These are phyloP conservation scores for Penicillium sp. DNA, from an alignment of 2,329 filamentous ascomycete species.

Conservation along the genomic window DNA sequence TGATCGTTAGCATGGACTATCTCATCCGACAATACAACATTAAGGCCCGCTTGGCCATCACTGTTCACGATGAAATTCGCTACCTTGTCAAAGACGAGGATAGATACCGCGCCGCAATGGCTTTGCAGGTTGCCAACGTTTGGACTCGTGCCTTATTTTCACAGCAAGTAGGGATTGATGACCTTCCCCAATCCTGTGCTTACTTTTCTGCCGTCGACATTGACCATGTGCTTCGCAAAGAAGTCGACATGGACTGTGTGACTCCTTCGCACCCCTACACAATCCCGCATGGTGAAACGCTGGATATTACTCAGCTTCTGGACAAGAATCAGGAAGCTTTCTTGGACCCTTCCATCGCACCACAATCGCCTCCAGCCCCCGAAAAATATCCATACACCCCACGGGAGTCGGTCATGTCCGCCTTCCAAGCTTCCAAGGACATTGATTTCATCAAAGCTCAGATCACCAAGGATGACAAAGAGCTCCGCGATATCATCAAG, in stretches of 20 bases:
- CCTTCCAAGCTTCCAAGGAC: slow-evolving; percentile 49
- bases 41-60: slow-evolving; percentile 75
- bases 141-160: slow-evolving; percentile 98
- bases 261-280: slow-evolving; percentile 73
- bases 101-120: slow-evolving; percentile 82
- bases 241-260: slow-evolving; percentile 95
- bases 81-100: slow-evolving; percentile 81
- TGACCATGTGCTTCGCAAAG: slow-evolving; percentile 89
- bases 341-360: slow-evolving; percentile 58
- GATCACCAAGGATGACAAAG: slow-evolving; percentile 63
- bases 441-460: slow-evolving; percentile 71
- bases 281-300: slow-evolving; percentile 74
- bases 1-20: slow-evolving; percentile 92
- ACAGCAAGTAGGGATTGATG: slow-evolving; percentile 91
- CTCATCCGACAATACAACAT: slow-evolving; percentile 77
- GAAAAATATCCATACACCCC: slow-evolving; percentile 59
- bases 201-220: slow-evolving; percentile 95
- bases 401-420: slow-evolving; percentile 70
- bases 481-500: slow-evolving; percentile 64
- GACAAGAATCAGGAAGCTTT: slow-evolving; percentile 59
- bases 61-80: slow-evolving; percentile 93
- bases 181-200: slow-evolving; percentile 85
- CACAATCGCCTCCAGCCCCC: slow-evolving; percentile 51
- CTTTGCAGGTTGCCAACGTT: slow-evolving; percentile 82
- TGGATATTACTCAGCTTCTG: slow-evolving; percentile 74